Conservation (phyloP, 768 basidiomycete species). For the Tulasnella sp. region DNA sequence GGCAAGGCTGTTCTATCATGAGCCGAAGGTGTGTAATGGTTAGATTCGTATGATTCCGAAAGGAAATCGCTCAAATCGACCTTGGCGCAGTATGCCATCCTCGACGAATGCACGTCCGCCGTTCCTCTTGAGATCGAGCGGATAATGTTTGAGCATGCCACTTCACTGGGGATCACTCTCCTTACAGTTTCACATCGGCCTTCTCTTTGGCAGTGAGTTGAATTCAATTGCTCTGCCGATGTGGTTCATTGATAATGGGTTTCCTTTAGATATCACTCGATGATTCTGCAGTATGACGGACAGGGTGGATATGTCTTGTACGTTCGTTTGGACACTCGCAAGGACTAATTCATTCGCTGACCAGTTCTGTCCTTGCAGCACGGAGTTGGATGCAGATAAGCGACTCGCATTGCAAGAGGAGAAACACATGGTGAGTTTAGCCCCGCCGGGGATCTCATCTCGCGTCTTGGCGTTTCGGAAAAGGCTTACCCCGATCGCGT, state of each 20-base stretch:
- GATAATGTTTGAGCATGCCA: conserved; percentile 89
- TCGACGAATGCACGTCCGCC: conserved; percentile 93
- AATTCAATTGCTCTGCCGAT: neutral
- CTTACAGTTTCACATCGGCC: conserved; percentile 93
- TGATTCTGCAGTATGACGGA: conserved; percentile 86
- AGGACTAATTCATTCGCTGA: neutral
- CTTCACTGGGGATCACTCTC: conserved; percentile 77
- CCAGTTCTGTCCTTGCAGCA: conserved; percentile 37
- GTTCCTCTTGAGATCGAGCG: conserved; percentile 91
- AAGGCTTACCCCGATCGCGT: neutral
- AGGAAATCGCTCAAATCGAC: neutral
- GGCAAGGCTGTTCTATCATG: conserved; percentile 93
- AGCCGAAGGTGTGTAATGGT: conserved; percentile 54
- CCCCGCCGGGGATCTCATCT: neutral
- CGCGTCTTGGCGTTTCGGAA: no score
- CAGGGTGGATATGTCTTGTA: conserved; percentile 94
- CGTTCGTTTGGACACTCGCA: conserved; percentile 27
- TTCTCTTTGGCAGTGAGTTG: conserved; percentile 67
- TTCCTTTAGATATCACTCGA: conserved; percentile 47
- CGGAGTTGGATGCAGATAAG: conserved; percentile 80
- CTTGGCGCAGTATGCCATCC: conserved; percentile 70
- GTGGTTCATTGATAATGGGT: neutral
- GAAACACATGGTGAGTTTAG: conserved; percentile 48
- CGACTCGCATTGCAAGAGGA: conserved; percentile 88
- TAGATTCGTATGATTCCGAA: neutral